Base-by-base conservation (phyloP, 306 rosid species). In the Gastrolobium bilobum region DNA sequence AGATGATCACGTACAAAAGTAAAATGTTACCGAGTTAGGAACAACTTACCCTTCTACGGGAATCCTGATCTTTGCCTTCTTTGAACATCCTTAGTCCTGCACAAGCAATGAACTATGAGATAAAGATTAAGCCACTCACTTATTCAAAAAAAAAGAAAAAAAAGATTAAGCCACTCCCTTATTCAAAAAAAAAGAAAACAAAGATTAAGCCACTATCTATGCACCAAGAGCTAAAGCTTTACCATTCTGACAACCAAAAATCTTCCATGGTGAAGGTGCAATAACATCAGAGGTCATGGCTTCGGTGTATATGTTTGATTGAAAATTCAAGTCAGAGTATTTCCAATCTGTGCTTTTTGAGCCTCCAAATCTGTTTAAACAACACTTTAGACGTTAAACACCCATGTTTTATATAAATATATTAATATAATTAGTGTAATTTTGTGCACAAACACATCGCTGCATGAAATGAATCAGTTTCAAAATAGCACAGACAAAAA, bases 241-340 rank as follows among this genome's bases (percentile, higher is more conserved):
- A 94, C 98, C 98, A 86, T 94, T 94, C 74, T 84, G 91, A 77
- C 93, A 92, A 29, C 98, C 98, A 83, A 94, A 94, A 67, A 94
- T 94, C 78, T 90, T 94, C 98, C 97, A 94, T 2, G 94, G 89
- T 6, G 98, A 94, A 72, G 97, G 92, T 71, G 94, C 92, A 61
- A 89, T 81, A 62, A 94, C 98, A 83, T 94, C 98, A 35, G 91
- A 64, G 51, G 97, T 78, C 86, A 84, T 89, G 4, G 91, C 86
- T 76, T 94, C 97, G 10, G 85, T 42, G 81, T 66, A 84, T 39
- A 86, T 57, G 68, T 73, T 61, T 64, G 97, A 76, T 33, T 82
- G 69, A 40, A 79, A 52, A 76, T 82, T 82, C 86, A 89, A 75
- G 73, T 87, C 89, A 9, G 97, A 87, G 86, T 57, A 20, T 77